Evolutionary conservation across 2,329 filamentous ascomycete species (phyloP), one percentile per base, ranked within the genome.

Genomic region (Thermomyces lanuginosus): DNA sequence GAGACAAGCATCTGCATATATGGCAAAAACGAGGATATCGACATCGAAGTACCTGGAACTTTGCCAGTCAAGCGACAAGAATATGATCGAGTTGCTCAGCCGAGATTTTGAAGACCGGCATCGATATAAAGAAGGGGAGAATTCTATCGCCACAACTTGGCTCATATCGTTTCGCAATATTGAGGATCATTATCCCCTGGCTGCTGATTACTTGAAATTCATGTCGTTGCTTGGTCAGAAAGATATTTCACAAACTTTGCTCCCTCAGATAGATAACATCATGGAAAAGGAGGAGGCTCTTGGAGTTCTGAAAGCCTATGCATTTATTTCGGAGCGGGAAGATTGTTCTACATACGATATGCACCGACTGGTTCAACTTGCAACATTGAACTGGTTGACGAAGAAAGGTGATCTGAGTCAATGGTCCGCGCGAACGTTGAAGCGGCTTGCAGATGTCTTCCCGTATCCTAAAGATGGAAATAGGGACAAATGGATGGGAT

Each of bases 161-260:
- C 35, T 45, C 3, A 45, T 55, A 13, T 51, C 49, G 5, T 54
- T 55, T 24, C 28, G 48, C 8, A 41, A 51, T 21, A 51, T 55
- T 16, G 39, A 27, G 17, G 21, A 28, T 16, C 16, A 34, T 13
- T 34, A 52, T 32, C 23, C 28, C 3, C 30, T 49, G 12, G 51
- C 51, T 5, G 41, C 37, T 8, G 36, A 48, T 12, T 45, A 45
- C 22, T 38, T 55, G 5, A 46, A 36, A 7, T 44, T 46, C 12
- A 49, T 54, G 36, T 40, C 45, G 6, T 51, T 45, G 30, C 31
- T 48, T 22, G 30, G 39, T 20, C 27, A 36, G n/a, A 34, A 37
- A 24, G 35, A 41, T 16, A 48, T 55, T 27, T 43, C 45, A 4
- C 31, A 27, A 17, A 46, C 44, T 1, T 30, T 55, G 22, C 36